These are phyloP conservation scores for Leccinellum rugosiceps DNA, from an alignment of 768 basidiomycete species.

Conservation along the genomic window DNA sequence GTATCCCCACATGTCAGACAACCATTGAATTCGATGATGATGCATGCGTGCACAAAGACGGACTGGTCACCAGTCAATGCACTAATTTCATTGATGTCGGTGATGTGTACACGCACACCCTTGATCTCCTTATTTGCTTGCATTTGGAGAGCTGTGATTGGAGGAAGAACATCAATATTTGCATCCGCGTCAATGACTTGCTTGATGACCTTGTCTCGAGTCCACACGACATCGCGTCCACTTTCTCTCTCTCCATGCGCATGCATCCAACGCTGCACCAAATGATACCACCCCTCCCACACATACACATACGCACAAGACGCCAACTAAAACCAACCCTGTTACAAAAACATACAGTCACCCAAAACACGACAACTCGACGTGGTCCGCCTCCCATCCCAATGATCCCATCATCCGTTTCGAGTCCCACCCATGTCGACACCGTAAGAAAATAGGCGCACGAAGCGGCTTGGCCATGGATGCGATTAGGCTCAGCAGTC, in stretches of 20 bases:
- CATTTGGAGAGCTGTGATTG: background rate
- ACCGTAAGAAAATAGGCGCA: background rate
- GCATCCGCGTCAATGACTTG: background rate
- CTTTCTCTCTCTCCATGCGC: background rate
- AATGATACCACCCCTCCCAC: background rate
- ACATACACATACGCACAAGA: background rate
- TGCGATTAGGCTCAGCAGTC: background rate
- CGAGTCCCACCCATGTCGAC: background rate
- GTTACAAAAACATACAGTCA: background rate
- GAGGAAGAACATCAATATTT: background rate
- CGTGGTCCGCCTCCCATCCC: background rate
- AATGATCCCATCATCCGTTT: slow-evolving; percentile 5
- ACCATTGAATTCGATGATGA: background rate
- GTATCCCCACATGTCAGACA: background rate
- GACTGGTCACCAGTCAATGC: background rate
- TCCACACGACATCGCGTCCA: background rate
- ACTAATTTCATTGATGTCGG: background rate
- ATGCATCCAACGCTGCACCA: background rate
- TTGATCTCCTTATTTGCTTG: background rate
- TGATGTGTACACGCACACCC: background rate
- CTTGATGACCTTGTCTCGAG: background rate
- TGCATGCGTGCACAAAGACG: background rate
- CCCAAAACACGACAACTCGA: slow-evolving; percentile 5
- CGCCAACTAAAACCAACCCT: background rate
- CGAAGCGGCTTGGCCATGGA: background rate